Base-by-base conservation (phyloP, 768 basidiomycete species). In the Clitopilus hobsonii region DNA sequence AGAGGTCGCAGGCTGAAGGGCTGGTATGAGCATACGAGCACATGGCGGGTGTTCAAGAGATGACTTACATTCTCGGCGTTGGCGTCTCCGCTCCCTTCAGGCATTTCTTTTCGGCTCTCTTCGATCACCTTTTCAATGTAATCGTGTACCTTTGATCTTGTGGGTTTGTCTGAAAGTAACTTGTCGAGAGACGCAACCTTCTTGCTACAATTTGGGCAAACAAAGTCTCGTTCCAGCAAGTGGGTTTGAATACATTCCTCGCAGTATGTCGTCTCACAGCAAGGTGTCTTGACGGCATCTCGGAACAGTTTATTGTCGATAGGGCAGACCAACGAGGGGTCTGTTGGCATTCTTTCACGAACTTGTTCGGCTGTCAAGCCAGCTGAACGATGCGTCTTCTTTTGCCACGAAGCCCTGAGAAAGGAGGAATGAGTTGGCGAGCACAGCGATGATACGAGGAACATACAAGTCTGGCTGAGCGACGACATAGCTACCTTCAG, bases 241-340 rank as follows among this genome's bases (percentile, higher is more conserved):
- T 95, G 82, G 38, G 91, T 94, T 69, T 95, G 91, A 59, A 99
- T 91, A 73, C 96, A 98, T 69, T 98, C 96, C 72, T 98, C 95
- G 78, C 96, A 98, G 71, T 91, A 99, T 11, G 81, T 65, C 38
- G 87, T 91, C 61, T 82, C 84, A 76, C 96, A 98, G 72, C 96
- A 98, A 1, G 97, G 96, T 2, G 93, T 95, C 72, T 91, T 89
- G 66, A 96, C 91, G 47, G 95, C 94, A 65, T 98, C 94, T 62
- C 89, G 88, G 70, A 97, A 86, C 27, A 98, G 84, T 75, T 88
- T 91, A 71, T 88, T 87, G 81, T 96, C 95, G 68, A 98, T 88
- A 6, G 92, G 85, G 70, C 96, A 98, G 10, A 84, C 81, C 49
- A 99, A 78, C 5, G 88, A 75, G 3, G 85, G 66, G 64, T 98